Evolutionary conservation across 768 basidiomycete genomes (phyloP), one percentile per base, ranked within the genome.

Genomic region (Boletus bicolor): DNA sequence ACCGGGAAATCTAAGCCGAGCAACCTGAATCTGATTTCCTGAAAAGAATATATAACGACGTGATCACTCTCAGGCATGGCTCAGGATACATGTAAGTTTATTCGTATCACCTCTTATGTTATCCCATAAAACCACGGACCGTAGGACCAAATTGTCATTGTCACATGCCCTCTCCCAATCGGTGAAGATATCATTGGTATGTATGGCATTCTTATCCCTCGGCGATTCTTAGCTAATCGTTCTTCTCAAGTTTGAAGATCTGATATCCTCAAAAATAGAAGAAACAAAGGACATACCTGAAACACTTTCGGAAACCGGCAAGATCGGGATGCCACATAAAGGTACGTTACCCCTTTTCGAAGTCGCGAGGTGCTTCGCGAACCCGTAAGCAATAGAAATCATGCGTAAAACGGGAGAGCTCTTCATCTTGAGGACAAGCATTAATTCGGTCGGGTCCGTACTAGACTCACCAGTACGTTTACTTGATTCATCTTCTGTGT

Each of bases 351-450:
- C 44, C 11, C 41, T 10, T 17, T 21, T 47, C 45, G 58, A 43
- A 26, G 34, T 32, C 55, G 26, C 26, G 54, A 59, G 36, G 49
- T 19, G 44, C 24, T 52, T 57, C 49, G 47, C 57, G 56, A 64
- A 60, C 30, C 28, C 53, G 52, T 65, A 47, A 54, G 47, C 21
- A 56, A 56, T 60, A 84, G 95, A 97, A 70, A 98, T 98, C 67
- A 96, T 98, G 95, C 89, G 91, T 68, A 92, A 97, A 72, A 98
- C 96, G 59, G 95, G 95, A 43, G 90, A 93, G 63, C 77, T 98
- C 41, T 98, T 98, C 74, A 85, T 98, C 38, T 76, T 97, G 62
- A 80, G 95, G 59, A 93, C 95, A 51, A 95, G 93, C 68, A 95
- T 97, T 63, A 93, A 94, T 64, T 89, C 93, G 44, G 94, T 97